phyloP scores from a whole-genome alignment of 1,139 yeast species.

The Yamadazyma mexicana region DNA sequence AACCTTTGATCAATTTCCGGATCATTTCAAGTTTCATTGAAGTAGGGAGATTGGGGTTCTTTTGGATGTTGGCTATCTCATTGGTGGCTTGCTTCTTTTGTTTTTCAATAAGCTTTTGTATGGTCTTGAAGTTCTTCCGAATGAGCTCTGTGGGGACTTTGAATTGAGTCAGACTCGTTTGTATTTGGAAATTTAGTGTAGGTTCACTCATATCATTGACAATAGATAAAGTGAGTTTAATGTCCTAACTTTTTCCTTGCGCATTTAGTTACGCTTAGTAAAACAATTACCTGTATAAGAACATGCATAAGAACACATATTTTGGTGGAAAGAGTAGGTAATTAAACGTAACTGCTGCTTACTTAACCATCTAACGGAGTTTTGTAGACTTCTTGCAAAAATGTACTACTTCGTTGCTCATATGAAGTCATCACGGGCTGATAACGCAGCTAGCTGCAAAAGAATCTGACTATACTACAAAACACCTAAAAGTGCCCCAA shows the following conservation, averaged over 20 bases:
- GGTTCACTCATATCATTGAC: slow-evolving; percentile 35
- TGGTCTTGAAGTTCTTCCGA: slow-evolving; percentile 54
- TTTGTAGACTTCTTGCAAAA: too few relatives aligned
- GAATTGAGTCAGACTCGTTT: slow-evolving; percentile 52
- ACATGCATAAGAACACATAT: not conserved
- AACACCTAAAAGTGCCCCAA: too few relatives aligned
- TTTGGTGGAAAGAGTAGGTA: not conserved
- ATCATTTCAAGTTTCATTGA: slow-evolving; percentile 29
- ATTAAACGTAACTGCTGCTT: too few relatives aligned
- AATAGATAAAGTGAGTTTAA: not conserved
- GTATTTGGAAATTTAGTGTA: slow-evolving; percentile 42
- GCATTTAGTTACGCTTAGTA: too few relatives aligned
- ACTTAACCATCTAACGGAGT: too few relatives aligned
- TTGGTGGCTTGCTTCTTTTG: slow-evolving; percentile 45
- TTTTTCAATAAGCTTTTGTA: slow-evolving; percentile 59
- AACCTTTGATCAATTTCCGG: slow-evolving; percentile 41
- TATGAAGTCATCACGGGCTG: too few relatives aligned
- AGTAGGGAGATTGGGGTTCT: slow-evolving; percentile 25
- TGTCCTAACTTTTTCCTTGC: not conserved
- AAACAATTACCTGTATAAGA: too few relatives aligned
- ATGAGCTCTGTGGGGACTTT: slow-evolving; percentile 62
- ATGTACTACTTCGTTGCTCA: too few relatives aligned
- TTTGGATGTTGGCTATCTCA: slow-evolving; percentile 35
- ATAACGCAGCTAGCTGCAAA: too few relatives aligned
- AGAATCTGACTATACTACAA: too few relatives aligned